Evolutionary conservation across 305 asterid genomes (phyloP), one percentile per base, ranked within the genome.

Genomic region (Fraxinus floribunda): DNA sequence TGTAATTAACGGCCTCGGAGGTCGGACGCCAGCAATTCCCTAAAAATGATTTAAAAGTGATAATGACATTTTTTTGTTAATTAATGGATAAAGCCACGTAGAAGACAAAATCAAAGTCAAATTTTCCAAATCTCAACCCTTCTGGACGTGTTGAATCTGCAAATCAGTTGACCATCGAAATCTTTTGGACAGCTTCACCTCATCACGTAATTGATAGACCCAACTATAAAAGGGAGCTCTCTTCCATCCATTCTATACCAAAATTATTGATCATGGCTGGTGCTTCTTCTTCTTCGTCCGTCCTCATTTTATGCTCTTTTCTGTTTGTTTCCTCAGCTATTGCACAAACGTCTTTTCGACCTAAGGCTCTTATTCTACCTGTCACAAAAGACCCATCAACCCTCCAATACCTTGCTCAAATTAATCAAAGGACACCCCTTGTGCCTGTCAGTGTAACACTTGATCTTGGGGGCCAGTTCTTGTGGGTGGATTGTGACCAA

Each of bases 401-500:
- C 46, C 92, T 78, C 11, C 97, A 91, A 85, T 92, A 93, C 79
- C 88, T 89, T 34, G 90, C 97, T 75, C 64, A 39, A 0, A 86
- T 94, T 86, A 72, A 64, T 79, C 98, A 94, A 83, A 84, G 97
- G 13, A 90, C 97, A 0, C 97, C 98, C 24, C 89, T 86, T 2
- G 92, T 90, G 7, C 91, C 94, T 18, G 85, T 93, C 1, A 88
- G 76, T 79, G 84, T 94, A n/a, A 89, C 88, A 29, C 88, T 94
- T 30, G 94, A 94, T 81, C 94, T 94, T 16, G 97, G 98, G 7
- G 98, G 95, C 62, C 88, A 90, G 13, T 89, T 87, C 85, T 74
- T 91, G n/a, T 94, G 97, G 97, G 94, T 93, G 5, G 95, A 93
- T 10, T 94, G 98, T 73, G 94, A 93, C 1, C 83, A 77, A 72